These are phyloP conservation scores for Syncephalis plumigaleata DNA, from an alignment of 371 early-diverging fungal species.

Conservation along the genomic window DNA sequence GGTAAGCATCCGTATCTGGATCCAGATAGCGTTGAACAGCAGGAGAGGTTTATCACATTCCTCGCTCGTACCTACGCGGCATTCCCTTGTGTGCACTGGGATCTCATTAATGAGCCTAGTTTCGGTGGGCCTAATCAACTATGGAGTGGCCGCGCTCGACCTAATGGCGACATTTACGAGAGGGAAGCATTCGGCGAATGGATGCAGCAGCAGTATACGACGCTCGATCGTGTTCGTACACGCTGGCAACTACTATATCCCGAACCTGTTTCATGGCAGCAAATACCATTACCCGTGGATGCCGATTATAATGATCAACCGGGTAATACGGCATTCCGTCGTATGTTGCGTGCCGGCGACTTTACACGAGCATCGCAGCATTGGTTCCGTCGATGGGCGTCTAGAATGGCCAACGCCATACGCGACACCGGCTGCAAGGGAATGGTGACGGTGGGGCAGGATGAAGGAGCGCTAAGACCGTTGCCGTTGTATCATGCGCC, in stretches of 20 bases:
- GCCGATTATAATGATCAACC: not conserved
- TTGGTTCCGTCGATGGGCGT: not conserved
- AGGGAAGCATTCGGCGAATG: not conserved
- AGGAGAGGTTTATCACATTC: not conserved
- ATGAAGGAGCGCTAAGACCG: not conserved
- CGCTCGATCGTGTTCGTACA: too few species aligned
- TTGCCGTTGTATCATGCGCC: not conserved
- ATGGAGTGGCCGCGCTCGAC: not conserved
- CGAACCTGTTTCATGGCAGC: not conserved
- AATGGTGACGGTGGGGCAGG: constrained; percentile 1
- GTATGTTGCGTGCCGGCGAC: not conserved
- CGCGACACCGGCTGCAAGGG: not conserved
- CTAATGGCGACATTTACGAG: not conserved
- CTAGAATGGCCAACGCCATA: not conserved
- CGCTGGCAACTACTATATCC: too few species aligned
- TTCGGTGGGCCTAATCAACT: not conserved
- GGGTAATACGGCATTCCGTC: not conserved
- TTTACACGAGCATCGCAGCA: not conserved
- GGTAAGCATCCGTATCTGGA: constrained; percentile 1
- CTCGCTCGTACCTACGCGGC: not conserved
- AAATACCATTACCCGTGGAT: not conserved
- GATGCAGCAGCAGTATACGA: not conserved
- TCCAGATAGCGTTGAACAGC: not conserved
- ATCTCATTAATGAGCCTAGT: constrained; percentile 3
- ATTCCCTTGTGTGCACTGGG: not conserved